Evolutionary conservation across 768 basidiomycete species (phyloP), one percentile per base, ranked within the genome.

Genomic region (Russula foetens): DNA sequence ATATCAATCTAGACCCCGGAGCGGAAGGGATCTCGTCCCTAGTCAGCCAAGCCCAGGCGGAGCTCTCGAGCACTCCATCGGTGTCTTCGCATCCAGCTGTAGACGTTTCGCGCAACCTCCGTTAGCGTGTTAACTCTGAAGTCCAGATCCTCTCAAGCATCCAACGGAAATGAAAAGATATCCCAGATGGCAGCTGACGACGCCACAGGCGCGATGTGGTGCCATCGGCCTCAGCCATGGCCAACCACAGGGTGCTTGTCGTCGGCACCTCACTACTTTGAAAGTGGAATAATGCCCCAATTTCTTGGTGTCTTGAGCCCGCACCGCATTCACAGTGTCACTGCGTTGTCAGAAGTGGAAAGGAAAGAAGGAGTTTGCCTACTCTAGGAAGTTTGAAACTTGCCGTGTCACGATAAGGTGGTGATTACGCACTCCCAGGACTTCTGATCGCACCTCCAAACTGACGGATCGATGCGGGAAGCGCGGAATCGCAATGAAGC

Each of bases 201-300:
- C 61, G 61, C 61, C 61, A 62, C 61, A 33, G 31, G 50, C 60
- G 59, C 50, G 61, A 50, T 58, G 45, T 48, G 51, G 56, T 62
- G 50, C 56, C 51, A 31, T 46, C 51, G 45, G 51, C 29, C 53
- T 39, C 53, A 29, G 28, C 44, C 50, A 53, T 58, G 24, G 39
- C 45, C 46, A 28, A 38, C 60, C 38, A 38, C 44, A 35, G 14
- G 9, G 9, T 12, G 29, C 31, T 26, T 57, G 28, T 23, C 24
- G 28, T 35, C 2, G 8, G 35, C 35, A 35, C 44, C 39, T 46
- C 31, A 26, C 48, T 39, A 26, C 48, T 28, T 48, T 38, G 51
- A 58, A 53, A 53, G 31, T 17, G 28, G 24, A 31, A 24, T 2
- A 15, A 28, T n/a, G 26, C 49, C 45, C 44, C 45, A n/a, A 46